phyloP scores from a whole-genome alignment of 352 stramenopile genomes.

The Halophytophthora batemanensis region DNA sequence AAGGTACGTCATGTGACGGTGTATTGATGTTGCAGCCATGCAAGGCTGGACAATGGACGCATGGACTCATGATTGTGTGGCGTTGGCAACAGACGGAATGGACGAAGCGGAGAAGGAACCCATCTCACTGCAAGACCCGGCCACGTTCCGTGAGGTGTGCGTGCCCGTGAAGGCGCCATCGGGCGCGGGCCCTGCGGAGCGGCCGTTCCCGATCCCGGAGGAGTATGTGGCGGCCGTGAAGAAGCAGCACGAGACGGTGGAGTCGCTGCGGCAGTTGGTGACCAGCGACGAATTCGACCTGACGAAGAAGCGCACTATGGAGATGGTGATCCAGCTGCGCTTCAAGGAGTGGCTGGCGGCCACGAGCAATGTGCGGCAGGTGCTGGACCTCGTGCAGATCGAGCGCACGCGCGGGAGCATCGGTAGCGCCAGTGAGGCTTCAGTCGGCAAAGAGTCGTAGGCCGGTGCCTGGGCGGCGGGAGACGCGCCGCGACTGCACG shows the following conservation, averaged over 20 bases:
- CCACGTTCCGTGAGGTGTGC: constrained; percentile 63
- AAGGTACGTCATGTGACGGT: constrained; percentile 42
- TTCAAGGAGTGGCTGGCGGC: constrained; percentile 89
- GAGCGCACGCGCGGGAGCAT: constrained; percentile 37
- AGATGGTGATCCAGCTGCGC: constrained; percentile 76
- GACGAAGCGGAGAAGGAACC: constrained; percentile 49
- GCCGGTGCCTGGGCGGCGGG: background rate
- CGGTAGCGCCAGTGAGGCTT: constrained; percentile 20
- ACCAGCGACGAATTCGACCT: constrained; percentile 81
- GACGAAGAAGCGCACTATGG: constrained; percentile 73
- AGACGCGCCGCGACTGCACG: background rate
- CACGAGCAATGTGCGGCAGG: constrained; percentile 84
- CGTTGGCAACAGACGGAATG: constrained; percentile 25
- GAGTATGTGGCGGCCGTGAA: constrained; percentile 67
- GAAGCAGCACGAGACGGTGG: constrained; percentile 72
- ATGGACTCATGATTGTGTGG: constrained; percentile 1
- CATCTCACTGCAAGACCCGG: constrained; percentile 54
- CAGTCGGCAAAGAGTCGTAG: constrained; percentile 9
- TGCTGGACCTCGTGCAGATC: constrained; percentile 86
- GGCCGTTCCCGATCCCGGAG: constrained; percentile 75
- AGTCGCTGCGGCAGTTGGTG: constrained; percentile 66
- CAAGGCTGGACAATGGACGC: constrained; percentile 1
- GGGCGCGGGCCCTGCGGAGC: constrained; percentile 34
- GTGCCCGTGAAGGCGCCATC: constrained; percentile 61
- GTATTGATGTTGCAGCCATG: background rate